phyloP scores from a whole-genome alignment of 2,329 filamentous ascomycete genomes.

The Epichloe elymi region DNA sequence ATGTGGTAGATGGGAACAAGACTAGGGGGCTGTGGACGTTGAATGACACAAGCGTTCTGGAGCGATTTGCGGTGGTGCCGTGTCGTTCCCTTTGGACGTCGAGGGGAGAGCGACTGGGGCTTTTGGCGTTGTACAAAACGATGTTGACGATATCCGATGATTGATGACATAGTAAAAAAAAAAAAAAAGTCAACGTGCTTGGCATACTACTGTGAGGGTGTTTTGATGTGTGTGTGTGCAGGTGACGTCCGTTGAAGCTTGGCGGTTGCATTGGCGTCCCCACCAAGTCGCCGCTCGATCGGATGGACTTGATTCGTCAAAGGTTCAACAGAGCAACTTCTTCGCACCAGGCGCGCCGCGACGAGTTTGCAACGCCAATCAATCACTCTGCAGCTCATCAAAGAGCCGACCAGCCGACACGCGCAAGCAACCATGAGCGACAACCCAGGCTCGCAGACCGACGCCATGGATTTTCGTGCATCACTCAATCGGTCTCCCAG shows the following conservation, averaged over 20 bases:
- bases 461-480: neutral
- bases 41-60: neutral
- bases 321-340: no score
- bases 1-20: constrained; percentile 17
- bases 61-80: constrained; percentile 17
- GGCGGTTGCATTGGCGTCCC: no score
- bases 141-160: constrained; percentile 3
- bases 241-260: no score
- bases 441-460: neutral
- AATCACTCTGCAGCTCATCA: no score
- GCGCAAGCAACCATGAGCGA: neutral
- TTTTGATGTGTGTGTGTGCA: no score
- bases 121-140: constrained; percentile 21
- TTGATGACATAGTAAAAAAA: neutral
- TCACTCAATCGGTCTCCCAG: neutral
- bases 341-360: no score
- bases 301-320: no score
- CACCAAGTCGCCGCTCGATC: no score
- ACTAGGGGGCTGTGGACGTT: constrained; percentile 8
- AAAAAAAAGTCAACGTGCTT: no score
- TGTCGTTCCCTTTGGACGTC: constrained; percentile 24
- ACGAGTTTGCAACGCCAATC: no score
- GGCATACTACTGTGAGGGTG: no score
- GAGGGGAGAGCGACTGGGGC: constrained; percentile 16
- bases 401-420: neutral